Evolutionary conservation across 2,329 filamentous ascomycete species (phyloP), one percentile per base, ranked within the genome.

Genomic region (Aspergillus sp.): DNA sequence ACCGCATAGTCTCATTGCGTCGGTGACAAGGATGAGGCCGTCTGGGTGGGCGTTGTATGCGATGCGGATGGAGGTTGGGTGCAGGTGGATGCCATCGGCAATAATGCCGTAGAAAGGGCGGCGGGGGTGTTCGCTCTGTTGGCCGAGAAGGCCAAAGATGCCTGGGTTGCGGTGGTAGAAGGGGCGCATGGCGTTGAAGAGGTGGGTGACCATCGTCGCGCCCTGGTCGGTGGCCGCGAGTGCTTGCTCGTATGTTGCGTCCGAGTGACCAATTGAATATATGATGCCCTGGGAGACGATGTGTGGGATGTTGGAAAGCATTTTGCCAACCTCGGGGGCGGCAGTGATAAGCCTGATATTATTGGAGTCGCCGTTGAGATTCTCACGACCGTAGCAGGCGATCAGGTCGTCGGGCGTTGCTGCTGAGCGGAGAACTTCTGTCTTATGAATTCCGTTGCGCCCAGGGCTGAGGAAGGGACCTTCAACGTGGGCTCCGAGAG

Each of bases 181-280:
- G 14, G 91, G 91, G 1, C 87, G 84, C 92, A 96, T 96, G 25
- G 92, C 92, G 72, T 96, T 96, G 84, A 96, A 96, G 1, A 96
- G 82, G 69, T 96, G 92, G 0, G 92, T 96, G 64, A 96, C 90
- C 90, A 96, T 96, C 49, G 84, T 90, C 2, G 90, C 90, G 52
- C 92, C 92, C 6, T 86, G 82, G n/a, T 79, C 80, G 3, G 95
- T 84, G 19, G 90, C 90, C 4, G 79, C 76, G 4, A 88, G 86
- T 1, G 90, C 91, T 70, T 93, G 83, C 73, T 96, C 90, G 70
- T 93, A 96, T 0, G 89, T 91, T 14, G 91, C 90, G 72, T 96
- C 90, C 0, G 91, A 91, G 76, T 96, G 92, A 7, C 92, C 92
- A 62, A 96, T 89, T 2, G 90, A 89, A 74, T 87, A 91, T 64